Percentiles rank a stretch among this genome's conserved stretches.
Conservation (phyloP, 2,329 filamentous ascomycete genomes). For the Fusarium xyrophilum region DNA sequence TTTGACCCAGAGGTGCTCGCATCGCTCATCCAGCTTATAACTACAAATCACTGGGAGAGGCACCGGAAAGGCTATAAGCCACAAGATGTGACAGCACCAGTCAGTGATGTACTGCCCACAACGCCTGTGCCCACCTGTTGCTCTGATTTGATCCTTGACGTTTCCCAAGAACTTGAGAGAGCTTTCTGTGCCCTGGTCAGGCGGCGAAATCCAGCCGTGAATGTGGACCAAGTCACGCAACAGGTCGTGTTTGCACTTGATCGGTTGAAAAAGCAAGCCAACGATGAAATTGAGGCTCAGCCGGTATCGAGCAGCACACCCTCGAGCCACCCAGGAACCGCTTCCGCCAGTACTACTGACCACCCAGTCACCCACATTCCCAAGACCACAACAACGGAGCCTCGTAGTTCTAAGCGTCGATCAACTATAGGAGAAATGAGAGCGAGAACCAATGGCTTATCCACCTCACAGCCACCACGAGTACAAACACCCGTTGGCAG, state of each 20-base stretch:
- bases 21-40: conserved; percentile 53
- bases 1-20: conserved; percentile 25
- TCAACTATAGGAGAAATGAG: conserved; percentile 23
- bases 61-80: conserved; percentile 51
- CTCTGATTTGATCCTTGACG: conserved; percentile 55
- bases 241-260: conserved; percentile 51
- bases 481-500: conserved; percentile 37
- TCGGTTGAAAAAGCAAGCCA: conserved; percentile 28
- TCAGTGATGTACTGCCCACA: conserved; percentile 42
- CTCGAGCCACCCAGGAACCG: conserved; percentile 27
- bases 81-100: conserved; percentile 43
- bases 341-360: conserved; percentile 19
- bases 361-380: conserved; percentile 34
- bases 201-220: conserved; percentile 49
- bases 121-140: conserved; percentile 55
- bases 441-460: conserved; percentile 21
- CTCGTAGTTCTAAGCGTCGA: conserved; percentile 26
- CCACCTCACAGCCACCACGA: conserved; percentile 34
- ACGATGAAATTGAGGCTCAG: conserved; percentile 20
- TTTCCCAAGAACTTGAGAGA: conserved; percentile 55
- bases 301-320: conserved; percentile 19
- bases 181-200: conserved; percentile 60
- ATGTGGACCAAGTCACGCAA: conserved; percentile 54
- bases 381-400: conserved; percentile 27
- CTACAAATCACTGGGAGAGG: conserved; percentile 55